phyloP scores from a whole-genome alignment of 2,329 filamentous ascomycete species.

The Phoma sp. region DNA sequence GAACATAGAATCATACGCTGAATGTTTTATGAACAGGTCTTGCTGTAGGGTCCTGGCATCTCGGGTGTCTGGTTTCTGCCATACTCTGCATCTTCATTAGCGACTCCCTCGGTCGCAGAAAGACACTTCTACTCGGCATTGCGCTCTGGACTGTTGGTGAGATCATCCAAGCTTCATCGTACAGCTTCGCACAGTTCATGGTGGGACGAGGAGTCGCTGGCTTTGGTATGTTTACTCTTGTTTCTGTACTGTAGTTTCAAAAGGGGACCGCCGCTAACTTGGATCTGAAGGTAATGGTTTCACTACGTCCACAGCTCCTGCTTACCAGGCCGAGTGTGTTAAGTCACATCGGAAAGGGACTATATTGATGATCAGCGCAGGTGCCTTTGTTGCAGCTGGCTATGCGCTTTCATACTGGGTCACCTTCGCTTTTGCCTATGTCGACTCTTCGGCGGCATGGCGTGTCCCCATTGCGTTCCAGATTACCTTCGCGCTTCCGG shows the following conservation, averaged over 20 bases:
- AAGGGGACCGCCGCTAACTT: slow-evolving; percentile 4
- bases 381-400: slow-evolving; percentile 58
- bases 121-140: slow-evolving; percentile 58
- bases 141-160: slow-evolving; percentile 59
- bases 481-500: slow-evolving; percentile 62
- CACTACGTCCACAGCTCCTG: slow-evolving; percentile 60
- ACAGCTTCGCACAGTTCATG: slow-evolving; percentile 58
- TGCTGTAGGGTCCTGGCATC: slow-evolving; percentile 40
- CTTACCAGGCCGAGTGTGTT: slow-evolving; percentile 61
- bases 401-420: slow-evolving; percentile 62
- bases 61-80: slow-evolving; percentile 67
- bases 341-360: slow-evolving; percentile 54
- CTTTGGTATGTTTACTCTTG: slow-evolving; percentile 51
- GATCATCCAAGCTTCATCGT: slow-evolving; percentile 57
- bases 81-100: slow-evolving; percentile 59
- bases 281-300: slow-evolving; percentile 56
- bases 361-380: slow-evolving; percentile 58
- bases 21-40: slow-evolving; percentile 35
- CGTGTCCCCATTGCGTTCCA: slow-evolving; percentile 66
- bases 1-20: neutral
- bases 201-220: slow-evolving; percentile 59
- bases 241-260: neutral
- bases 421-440: slow-evolving; percentile 60
- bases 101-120: slow-evolving; percentile 58
- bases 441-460: slow-evolving; percentile 52